A percentile compares a stretch with the other conserved stretches of the same genome.
Evolutionary conservation across 2,329 filamentous ascomycete species (phyloP).

Genomic region (Xylaria sp.): DNA sequence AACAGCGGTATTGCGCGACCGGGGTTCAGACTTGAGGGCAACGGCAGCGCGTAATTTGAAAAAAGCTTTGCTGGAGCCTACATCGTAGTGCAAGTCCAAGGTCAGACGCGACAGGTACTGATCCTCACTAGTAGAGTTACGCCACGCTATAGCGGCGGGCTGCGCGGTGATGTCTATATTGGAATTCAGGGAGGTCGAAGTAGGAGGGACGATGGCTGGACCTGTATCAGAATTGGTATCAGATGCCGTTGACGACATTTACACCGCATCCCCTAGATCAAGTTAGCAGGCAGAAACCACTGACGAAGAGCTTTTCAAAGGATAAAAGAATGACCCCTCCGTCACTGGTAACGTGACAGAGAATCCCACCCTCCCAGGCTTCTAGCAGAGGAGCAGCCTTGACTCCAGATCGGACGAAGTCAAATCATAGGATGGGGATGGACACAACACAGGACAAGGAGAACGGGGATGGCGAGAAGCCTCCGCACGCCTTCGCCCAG

Average conservation of each 20-base stretch:
- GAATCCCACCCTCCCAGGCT: constrained; percentile 41
- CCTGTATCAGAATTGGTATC: constrained; percentile 29
- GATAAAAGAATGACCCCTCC: constrained; percentile 32
- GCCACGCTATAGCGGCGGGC: constrained; percentile 33
- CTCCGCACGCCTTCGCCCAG: constrained; percentile 40
- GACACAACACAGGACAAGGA: constrained; percentile 19
- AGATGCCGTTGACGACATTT: constrained; percentile 38
- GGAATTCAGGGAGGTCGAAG: constrained; percentile 15
- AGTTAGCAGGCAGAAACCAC: constrained; percentile 27
- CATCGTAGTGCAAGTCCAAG: constrained; percentile 37
- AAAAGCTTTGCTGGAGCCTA: constrained; percentile 35
- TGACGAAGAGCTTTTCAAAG: constrained; percentile 11
- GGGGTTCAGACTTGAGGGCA: constrained; percentile 32
- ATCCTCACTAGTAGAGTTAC: constrained; percentile 20
- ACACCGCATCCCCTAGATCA: constrained; percentile 30
- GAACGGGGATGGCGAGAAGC: constrained; percentile 20
- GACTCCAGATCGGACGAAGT: constrained; percentile 34
- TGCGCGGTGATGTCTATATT: constrained; percentile 35
- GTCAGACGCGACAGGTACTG: constrained; percentile 26
- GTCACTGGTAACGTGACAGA: constrained; percentile 26
- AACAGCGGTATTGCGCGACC: constrained; percentile 30
- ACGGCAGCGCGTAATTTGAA: constrained; percentile 35
- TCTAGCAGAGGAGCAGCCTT: constrained; percentile 41
- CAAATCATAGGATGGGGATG: constrained; percentile 1
- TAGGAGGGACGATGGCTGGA: constrained; percentile 9